These are phyloP conservation scores for Globisporangium viniferum DNA, from an alignment of 352 stramenopile genomes.

Conservation along the genomic window DNA sequence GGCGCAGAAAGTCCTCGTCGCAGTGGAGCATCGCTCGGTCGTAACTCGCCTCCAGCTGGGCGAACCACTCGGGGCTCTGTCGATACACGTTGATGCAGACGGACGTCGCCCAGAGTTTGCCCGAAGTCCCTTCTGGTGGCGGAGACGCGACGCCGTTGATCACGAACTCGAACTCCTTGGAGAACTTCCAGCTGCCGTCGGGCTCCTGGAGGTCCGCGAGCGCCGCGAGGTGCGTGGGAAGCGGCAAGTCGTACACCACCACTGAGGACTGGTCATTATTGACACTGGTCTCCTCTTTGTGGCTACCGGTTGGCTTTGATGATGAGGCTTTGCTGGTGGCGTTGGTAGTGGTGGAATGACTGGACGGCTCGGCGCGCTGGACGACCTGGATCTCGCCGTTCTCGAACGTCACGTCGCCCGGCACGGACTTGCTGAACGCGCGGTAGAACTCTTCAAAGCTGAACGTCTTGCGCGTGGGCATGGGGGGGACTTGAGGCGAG, in stretches of 20 bases:
- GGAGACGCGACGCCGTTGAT: slow-evolving; percentile 40
- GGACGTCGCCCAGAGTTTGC: slow-evolving; percentile 58
- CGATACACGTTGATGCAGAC: slow-evolving; percentile 52
- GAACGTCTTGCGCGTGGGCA: slow-evolving; percentile 17
- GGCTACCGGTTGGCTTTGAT: background rate
- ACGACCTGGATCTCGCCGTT: slow-evolving; percentile 43
- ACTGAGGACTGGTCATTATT: background rate
- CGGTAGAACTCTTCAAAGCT: slow-evolving; percentile 68
- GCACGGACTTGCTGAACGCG: slow-evolving; percentile 60
- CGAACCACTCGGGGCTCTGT: slow-evolving; percentile 60
- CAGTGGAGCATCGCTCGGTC: slow-evolving; percentile 58
- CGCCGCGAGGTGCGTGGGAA: slow-evolving; percentile 40
- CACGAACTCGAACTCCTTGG: slow-evolving; percentile 50
- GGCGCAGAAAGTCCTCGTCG: slow-evolving; percentile 49
- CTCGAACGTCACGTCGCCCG: slow-evolving; percentile 32
- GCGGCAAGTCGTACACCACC: slow-evolving; percentile 20
- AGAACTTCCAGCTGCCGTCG: slow-evolving; percentile 65
- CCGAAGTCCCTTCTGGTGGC: slow-evolving; percentile 42
- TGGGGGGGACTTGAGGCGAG: background rate
- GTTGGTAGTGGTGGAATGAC: background rate
- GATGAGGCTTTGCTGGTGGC: background rate
- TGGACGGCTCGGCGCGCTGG: background rate
- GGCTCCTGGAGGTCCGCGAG: slow-evolving; percentile 48
- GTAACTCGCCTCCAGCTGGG: slow-evolving; percentile 51
- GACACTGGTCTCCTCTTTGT: background rate